A percentile compares a stretch with the other conserved stretches of the same genome.
These are phyloP conservation scores for Stromatinia cepivora DNA, from an alignment of 2,329 filamentous ascomycete species.

Conservation along the genomic window DNA sequence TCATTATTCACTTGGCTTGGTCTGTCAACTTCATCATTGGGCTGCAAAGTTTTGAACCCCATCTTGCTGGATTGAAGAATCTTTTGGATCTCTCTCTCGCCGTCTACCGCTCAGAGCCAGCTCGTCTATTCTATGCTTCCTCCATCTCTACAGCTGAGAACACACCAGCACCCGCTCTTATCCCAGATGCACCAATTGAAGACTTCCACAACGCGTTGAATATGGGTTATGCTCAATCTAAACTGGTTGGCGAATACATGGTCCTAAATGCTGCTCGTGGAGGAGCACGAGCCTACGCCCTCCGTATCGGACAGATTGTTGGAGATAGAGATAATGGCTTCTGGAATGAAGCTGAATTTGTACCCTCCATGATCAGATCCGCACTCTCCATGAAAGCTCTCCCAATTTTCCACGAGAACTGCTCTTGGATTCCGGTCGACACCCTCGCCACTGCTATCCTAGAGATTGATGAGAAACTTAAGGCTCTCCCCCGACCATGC, in stretches of 20 bases:
- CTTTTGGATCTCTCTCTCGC: constrained; percentile 22
- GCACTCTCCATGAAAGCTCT: constrained; percentile 47
- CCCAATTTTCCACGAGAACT: constrained; percentile 46
- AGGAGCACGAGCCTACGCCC: constrained; percentile 41
- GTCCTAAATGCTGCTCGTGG: constrained; percentile 41
- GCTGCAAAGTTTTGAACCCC: constrained; percentile 30
- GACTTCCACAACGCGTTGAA: constrained; percentile 42
- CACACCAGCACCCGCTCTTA: constrained; percentile 36
- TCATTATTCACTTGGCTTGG: constrained; percentile 31
- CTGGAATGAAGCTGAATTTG: constrained; percentile 54
- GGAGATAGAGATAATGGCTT: constrained; percentile 47
- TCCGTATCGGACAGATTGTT: constrained; percentile 54
- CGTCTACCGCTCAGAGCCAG: constrained; percentile 37
- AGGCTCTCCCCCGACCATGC: constrained; percentile 13
- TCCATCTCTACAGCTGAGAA: constrained; percentile 42
- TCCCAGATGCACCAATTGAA: constrained; percentile 42
- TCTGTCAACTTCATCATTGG: constrained; percentile 24
- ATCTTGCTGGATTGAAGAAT: constrained; percentile 34
- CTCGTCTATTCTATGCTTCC: constrained; percentile 43
- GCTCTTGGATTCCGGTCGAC: constrained; percentile 50
- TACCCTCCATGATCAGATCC: constrained; percentile 53
- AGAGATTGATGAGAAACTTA: constrained; percentile 41
- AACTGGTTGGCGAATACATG: constrained; percentile 51
- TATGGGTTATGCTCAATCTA: constrained; percentile 53
- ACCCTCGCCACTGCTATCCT: constrained; percentile 46